phyloP scores from a whole-genome alignment of 1,139 yeast species.

The Zygosaccharomyces pseudobailii region DNA sequence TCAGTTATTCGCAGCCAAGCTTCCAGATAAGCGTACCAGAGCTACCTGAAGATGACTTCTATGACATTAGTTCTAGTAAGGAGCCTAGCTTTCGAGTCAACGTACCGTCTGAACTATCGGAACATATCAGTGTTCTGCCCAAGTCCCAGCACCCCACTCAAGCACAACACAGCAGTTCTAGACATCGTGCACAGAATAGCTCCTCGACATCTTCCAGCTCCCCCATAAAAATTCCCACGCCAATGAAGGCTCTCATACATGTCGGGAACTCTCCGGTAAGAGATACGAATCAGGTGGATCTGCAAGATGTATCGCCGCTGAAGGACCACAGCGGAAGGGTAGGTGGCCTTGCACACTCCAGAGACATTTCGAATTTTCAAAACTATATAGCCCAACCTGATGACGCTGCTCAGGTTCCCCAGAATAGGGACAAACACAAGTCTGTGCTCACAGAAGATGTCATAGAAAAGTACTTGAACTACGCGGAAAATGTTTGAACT shows the following conservation, averaged over 20 bases:
- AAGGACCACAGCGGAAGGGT: slow-evolving; percentile 1
- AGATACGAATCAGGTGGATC: background rate
- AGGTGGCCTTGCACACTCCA: slow-evolving; percentile 10
- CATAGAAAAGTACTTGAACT: slow-evolving; percentile 19
- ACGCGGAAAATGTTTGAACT: slow-evolving; percentile 12
- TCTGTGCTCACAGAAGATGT: slow-evolving; percentile 16
- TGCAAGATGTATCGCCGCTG: slow-evolving; percentile 6
- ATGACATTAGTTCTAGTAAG: background rate
- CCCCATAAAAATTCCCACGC: slow-evolving; percentile 20
- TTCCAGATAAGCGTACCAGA: slow-evolving; percentile 3
- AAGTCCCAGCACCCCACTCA: background rate
- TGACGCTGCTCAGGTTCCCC: slow-evolving; percentile 1
- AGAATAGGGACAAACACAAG: slow-evolving; percentile 7
- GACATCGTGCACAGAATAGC: background rate
- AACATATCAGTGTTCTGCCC: background rate
- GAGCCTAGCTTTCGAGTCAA: slow-evolving; percentile 1
- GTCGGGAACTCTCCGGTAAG: slow-evolving; percentile 18
- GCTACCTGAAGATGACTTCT: background rate
- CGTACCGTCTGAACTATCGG: background rate
- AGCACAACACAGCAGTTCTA: background rate
- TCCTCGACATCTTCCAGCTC: slow-evolving; percentile 14
- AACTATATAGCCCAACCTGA: slow-evolving; percentile 5
- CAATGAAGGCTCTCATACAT: slow-evolving; percentile 22
- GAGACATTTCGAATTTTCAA: slow-evolving; percentile 11
- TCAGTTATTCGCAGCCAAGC: background rate